Evolutionary conservation across 2,329 filamentous ascomycete species (phyloP), one percentile per base, ranked within the genome.

Genomic region (Colletotrichum sp.): DNA sequence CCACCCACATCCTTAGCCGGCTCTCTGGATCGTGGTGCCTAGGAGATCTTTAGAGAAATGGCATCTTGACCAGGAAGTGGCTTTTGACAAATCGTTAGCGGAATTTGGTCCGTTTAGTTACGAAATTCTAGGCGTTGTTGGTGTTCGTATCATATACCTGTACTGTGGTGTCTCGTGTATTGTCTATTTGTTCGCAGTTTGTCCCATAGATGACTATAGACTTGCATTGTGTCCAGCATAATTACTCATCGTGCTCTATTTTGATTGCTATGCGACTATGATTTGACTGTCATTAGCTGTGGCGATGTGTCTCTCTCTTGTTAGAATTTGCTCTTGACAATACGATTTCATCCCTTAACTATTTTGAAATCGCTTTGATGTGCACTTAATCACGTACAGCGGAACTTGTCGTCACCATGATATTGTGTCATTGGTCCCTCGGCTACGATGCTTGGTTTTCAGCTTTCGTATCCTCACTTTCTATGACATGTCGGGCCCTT

Each of bases 121-220:
- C 62, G 69, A 72, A 67, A 71, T 22, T 61, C 16, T 61, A 36
- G 62, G 73, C 73, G 73, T 75, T 75, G 56, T 62, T 71, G 72
- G 72, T 64, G 64, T 73, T 75, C 55, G 48, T 67, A 62, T 62
- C 58, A 22, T 34, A 64, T 67, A 72, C 69, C 62, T 75, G 48
- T 73, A 62, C 62, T 64, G 32, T 64, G 65, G 25, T 62, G 56
- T 56, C 64, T 72, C 10, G 55, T 62, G 30, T 62, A 30, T n/a
- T 52, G 15, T 65, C 65, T 36, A 39, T 28, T 9, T 58, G 60
- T 16, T 64, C 25, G 69, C 36, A 18, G 36, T 64, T 28, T 68
- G 30, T 56, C 25, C 68, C 34, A 60, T 68, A 68, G 66, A 68
- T 36, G 66, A 55, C 61, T n/a, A 52, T 52, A 62, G 18, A 18